Evolutionary conservation across 176 grass and related monocot genomes (phyloP).

Genomic region (Avena atlantica): DNA sequence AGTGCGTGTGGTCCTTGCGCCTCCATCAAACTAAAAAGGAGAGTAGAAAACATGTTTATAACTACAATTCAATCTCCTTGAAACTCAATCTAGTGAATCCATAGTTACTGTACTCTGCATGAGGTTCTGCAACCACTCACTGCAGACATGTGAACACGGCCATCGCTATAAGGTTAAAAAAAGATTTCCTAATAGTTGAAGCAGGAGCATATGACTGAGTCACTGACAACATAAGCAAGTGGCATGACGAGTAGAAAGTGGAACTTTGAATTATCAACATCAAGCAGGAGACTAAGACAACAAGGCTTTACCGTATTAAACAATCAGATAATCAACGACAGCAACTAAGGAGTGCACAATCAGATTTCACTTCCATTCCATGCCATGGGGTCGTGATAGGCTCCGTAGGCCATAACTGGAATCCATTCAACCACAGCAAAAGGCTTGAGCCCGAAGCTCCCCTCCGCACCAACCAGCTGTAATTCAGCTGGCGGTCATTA

Average conservation of each 20-base stretch:
- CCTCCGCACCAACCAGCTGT: constrained; percentile 15
- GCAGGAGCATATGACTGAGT: constrained; percentile 8
- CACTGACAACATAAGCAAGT: background rate
- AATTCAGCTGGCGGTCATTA: constrained; percentile 40
- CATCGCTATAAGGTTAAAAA: background rate
- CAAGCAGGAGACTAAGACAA: constrained; percentile 34
- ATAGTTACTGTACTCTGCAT: background rate
- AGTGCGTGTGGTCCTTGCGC: constrained; percentile 27
- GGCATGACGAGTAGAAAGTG: constrained; percentile 5
- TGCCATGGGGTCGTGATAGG: constrained; percentile 1
- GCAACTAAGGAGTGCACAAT: constrained; percentile 20
- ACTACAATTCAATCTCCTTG: background rate
- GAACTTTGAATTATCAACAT: constrained; percentile 22
- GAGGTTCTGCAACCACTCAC: constrained; percentile 2
- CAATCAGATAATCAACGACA: constrained; percentile 15
- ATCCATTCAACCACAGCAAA: background rate
- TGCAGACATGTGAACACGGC: background rate
- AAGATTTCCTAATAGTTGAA: background rate
- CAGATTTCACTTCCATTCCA: constrained; percentile 23
- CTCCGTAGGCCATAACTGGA: constrained; percentile 4
- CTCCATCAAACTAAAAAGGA: constrained; percentile 48
- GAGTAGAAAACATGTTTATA: constrained; percentile 13
- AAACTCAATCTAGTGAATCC: constrained; percentile 1
- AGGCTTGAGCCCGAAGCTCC: constrained; percentile 34
- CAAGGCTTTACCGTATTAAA: background rate